Conservation (phyloP, 108 stramenopile species). For the Pseudonitzschia multistriata region DNA sequence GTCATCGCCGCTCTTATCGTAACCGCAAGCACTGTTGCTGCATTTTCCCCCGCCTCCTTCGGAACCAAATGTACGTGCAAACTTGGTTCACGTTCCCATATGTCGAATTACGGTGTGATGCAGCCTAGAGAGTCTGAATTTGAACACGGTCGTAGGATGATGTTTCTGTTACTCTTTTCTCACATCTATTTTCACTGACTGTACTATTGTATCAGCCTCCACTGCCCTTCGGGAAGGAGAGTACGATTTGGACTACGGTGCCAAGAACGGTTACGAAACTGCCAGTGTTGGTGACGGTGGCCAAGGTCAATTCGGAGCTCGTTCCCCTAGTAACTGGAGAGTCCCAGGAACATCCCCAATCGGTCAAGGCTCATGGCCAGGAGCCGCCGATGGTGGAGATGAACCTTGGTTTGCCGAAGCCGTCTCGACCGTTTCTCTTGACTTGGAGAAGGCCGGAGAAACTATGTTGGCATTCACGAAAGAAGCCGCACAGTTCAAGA, state of each 20-base stretch:
- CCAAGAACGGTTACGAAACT: constrained; percentile 82
- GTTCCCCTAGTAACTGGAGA: constrained; percentile 86
- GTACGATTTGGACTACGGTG: constrained; percentile 82
- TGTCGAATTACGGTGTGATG: not conserved
- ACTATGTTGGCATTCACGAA: constrained; percentile 90
- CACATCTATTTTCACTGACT: not conserved
- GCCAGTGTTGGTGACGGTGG: constrained; percentile 78
- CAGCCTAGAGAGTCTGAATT: too few species aligned
- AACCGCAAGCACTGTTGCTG: constrained; percentile 68
- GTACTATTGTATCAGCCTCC: not conserved
- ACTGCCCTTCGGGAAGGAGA: constrained; percentile 47
- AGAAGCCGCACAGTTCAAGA: constrained; percentile 88
- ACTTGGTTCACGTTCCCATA: not conserved
- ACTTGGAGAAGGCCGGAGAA: constrained; percentile 81
- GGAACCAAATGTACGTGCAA: constrained; percentile 70
- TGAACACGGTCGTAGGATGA: too few species aligned
- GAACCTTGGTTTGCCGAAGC: constrained; percentile 94
- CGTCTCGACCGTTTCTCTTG: constrained; percentile 85
- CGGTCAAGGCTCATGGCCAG: constrained; percentile 74
- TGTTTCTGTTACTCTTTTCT: too few species aligned
- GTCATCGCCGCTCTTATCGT: constrained; percentile 66
- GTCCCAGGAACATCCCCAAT: constrained; percentile 87
- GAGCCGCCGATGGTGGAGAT: constrained; percentile 86
- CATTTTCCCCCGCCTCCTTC: constrained; percentile 72
- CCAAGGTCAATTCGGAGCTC: constrained; percentile 88